Base-by-base conservation (phyloP, 257 asterid species). In the Cordia subcordata region DNA sequence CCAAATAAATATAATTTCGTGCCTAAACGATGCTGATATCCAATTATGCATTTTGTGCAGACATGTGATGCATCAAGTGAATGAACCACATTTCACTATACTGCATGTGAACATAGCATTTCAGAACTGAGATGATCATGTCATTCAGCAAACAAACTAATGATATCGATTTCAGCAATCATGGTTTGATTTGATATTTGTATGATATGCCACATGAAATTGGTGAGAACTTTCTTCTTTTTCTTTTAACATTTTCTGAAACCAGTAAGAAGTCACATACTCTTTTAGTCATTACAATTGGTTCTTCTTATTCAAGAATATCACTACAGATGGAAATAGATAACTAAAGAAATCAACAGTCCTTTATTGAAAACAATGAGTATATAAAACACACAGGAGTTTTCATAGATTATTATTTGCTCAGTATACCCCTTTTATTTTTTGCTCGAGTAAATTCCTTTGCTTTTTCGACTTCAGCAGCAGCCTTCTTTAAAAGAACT, bases 401-500 rank as follows among this genome's bases (percentile, higher is more conserved):
- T 12, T 3, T 57, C 27, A 21, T 13, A 44, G 27, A 19, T 51
- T 8, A 17, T 10, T 0, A 16, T 17, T 19, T 10, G 32, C 15
- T 15, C 21, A 17, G 21, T 22, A 49, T 69, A 69, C 75, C 70
- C 54, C 70, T 63, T 62, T 69, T 69, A 45, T 63, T 69, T 53
- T 69, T 69, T 49, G 66, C 70, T 38, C 55, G 51, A 1, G 50
- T 63, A 50, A 63, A 69, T 19, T 52, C 57, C 49, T 63, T 69
- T 11, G 75, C 75, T 50, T 58, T 69, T 45, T 32, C 70, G 42
- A 70, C 66, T 44, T 70, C 75, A 9, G 58, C 54, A 63, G 56
- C 51, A 38, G 56, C 75, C 70, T 70, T 70, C 70, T 70, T 70
- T 45, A 38, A 39, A 49, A 70, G 75, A 21, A 70, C 75, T 27